A percentile compares a stretch with the other conserved stretches of the same genome.
Evolutionary conservation across 2,329 filamentous ascomycete genomes (phyloP).

Genomic region (Ophiocordyceps unilateralis): DNA sequence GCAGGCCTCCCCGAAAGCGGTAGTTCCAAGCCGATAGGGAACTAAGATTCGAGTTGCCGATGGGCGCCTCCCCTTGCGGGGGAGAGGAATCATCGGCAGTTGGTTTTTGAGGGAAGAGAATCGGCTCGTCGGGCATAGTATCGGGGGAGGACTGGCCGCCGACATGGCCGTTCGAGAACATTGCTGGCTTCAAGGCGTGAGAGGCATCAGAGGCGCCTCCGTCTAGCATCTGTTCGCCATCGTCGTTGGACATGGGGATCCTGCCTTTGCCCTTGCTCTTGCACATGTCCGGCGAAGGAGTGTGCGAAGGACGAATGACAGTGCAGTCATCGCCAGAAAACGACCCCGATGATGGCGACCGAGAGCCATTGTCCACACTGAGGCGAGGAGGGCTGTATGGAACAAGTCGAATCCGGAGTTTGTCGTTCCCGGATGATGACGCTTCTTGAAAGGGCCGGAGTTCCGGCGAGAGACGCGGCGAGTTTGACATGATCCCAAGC

Average conservation of each 20-base stretch:
- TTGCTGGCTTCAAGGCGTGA: not conserved
- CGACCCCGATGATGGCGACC: constrained; percentile 8
- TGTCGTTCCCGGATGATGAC: constrained; percentile 5
- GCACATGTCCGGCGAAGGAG: not conserved
- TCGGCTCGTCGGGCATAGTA: not conserved
- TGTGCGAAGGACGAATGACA: not conserved
- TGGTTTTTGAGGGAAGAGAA: constrained; percentile 22
- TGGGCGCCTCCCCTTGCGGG: not conserved
- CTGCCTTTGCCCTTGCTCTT: constrained; percentile 1
- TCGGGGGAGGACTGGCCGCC: not conserved
- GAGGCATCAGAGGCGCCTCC: not conserved
- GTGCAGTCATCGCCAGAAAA: constrained; percentile 8
- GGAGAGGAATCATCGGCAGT: constrained; percentile 20
- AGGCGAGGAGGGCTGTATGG: constrained; percentile 21
- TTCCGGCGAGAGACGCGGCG: constrained; percentile 11
- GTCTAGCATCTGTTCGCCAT: not conserved
- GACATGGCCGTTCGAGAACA: not conserved
- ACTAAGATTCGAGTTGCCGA: constrained; percentile 1
- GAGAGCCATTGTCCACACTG: constrained; percentile 11
- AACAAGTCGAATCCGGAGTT: constrained; percentile 19
- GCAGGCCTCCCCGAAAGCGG: constrained; percentile 35
- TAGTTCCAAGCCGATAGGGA: constrained; percentile 32
- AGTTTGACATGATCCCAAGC: constrained; percentile 13
- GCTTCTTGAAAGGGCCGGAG: constrained; percentile 10
- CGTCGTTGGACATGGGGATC: not conserved